Base-by-base conservation (phyloP, 805 yeast genomes). In the Metschnikowia similis region DNA sequence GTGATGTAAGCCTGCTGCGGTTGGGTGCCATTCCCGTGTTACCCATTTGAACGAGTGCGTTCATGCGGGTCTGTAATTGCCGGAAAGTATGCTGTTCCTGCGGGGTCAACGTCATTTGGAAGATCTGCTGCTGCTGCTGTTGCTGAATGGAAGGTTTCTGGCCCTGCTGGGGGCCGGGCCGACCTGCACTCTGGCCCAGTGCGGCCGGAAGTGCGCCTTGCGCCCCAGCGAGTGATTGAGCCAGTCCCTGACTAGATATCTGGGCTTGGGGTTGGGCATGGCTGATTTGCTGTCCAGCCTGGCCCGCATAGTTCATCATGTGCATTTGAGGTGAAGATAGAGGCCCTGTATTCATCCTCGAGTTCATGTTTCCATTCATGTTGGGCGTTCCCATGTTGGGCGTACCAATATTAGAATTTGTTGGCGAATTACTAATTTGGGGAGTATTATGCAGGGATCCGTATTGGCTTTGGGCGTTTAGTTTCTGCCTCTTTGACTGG, bases 71-170 rank as follows among this genome's bases (percentile, higher is more conserved):
- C 52, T 73, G 78, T 48, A 69, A 56, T 44, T 72, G 76, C 49
- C 70, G 66, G 62, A 70, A 73, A 5, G 63, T 55, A 44, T 67
- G 74, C 49, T 73, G 78, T 49, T 73, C 77, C 48, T 71, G 72
- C 1, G 75, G 70, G 3, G 70, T 58, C 41, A 73, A 63, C 9
- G 74, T 60, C 50, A 56, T 66, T 46, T 70, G 76, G 67, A 73
- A 72, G n/a, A 73, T 68, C 50, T 73, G 77, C 55, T 73, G 77
- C 47, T 73, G 77, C 46, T 72, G 76, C 45, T 69, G 74, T 50
- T 70, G 76, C 50, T 70, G 76, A 43, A 62, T 63, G n/a, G 64
- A 53, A 1, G 64, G 48, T 35, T 54, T 58, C 27, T 48, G 49
- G 10, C 44, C 51, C 8, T 60, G 48, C 48, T 55, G 58, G 8